phyloP scores from a whole-genome alignment of 2,329 filamentous ascomycete genomes.

The Aureobasidium sp. region DNA sequence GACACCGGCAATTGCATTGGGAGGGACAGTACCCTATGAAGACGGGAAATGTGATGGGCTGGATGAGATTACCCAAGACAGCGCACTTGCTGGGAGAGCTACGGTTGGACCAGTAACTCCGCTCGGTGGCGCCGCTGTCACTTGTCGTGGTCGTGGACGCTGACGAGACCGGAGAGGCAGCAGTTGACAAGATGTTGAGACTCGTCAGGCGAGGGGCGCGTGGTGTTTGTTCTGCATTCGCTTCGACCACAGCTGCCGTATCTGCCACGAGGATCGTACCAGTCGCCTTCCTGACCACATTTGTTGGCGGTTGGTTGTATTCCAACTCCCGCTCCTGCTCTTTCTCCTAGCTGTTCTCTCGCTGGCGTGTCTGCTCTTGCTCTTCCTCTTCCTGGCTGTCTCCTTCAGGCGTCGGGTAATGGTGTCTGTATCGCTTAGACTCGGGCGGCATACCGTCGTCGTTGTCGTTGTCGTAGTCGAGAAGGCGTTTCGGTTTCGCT shows the following conservation, averaged over 20 bases:
- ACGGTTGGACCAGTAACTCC: slow-evolving; percentile 18
- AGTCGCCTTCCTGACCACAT: slow-evolving; percentile 10
- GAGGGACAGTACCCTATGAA: slow-evolving; percentile 14
- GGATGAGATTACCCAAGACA: slow-evolving; percentile 16
- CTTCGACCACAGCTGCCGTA: slow-evolving; percentile 15
- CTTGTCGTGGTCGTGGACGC: slow-evolving; percentile 22
- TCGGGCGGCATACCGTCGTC: slow-evolving; percentile 17
- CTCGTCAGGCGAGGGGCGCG: slow-evolving; percentile 19
- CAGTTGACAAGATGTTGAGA: slow-evolving; percentile 20
- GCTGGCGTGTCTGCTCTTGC: slow-evolving; percentile 17
- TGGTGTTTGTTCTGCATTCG: slow-evolving; percentile 19
- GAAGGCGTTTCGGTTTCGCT: too few species aligned
- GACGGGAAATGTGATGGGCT: slow-evolving; percentile 20
- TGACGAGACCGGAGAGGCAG: slow-evolving; percentile 17
- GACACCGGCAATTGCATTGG: slow-evolving; percentile 18
- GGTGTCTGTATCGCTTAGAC: slow-evolving; percentile 18
- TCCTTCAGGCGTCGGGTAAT: slow-evolving; percentile 11
- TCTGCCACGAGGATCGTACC: slow-evolving; percentile 12
- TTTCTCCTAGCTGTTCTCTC: slow-evolving; percentile 16
- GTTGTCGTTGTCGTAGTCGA: too few species aligned
- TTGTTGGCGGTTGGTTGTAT: slow-evolving; percentile 12
- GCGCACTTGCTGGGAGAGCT: slow-evolving; percentile 21
- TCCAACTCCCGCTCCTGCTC: slow-evolving; percentile 16
- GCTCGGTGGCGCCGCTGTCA: slow-evolving; percentile 20
- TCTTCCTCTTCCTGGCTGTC: slow-evolving; percentile 15